A percentile compares a stretch with the other conserved stretches of the same genome.
These are phyloP conservation scores for Hawksworthiomyces lignivorus DNA, from an alignment of 2,329 filamentous ascomycete genomes.

Conservation along the genomic window DNA sequence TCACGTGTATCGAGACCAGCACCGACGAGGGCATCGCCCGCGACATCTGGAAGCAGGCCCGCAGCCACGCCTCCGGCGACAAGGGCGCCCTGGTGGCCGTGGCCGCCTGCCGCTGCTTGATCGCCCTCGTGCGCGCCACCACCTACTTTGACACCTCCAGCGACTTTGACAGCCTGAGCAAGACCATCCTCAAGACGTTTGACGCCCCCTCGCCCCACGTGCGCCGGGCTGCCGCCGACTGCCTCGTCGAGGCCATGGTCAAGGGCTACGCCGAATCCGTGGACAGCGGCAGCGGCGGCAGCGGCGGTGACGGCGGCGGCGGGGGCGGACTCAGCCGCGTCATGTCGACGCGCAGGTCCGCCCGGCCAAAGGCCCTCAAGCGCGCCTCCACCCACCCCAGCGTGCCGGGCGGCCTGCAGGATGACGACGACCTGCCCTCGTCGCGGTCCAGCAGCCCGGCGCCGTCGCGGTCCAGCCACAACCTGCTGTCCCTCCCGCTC, in stretches of 20 bases:
- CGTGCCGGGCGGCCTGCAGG: constrained; percentile 39
- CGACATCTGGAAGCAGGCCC: constrained; percentile 87
- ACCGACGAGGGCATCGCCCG: constrained; percentile 79
- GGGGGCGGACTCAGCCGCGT: constrained; percentile 19
- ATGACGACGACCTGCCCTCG: constrained; percentile 60
- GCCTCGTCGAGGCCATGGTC: constrained; percentile 73
- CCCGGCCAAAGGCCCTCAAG: constrained; percentile 52
- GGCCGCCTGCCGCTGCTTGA: constrained; percentile 71
- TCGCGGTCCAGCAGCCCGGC: constrained; percentile 66
- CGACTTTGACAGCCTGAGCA: constrained; percentile 86
- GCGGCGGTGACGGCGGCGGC: neutral
- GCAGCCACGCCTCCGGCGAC: constrained; percentile 67
- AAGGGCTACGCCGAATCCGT: constrained; percentile 65
- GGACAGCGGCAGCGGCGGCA: constrained; percentile 27
- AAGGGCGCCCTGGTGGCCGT: constrained; percentile 77
- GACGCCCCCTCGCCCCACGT: constrained; percentile 70
- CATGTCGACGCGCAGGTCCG: constrained; percentile 57
- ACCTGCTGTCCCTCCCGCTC: constrained; percentile 62
- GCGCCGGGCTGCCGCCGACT: constrained; percentile 78
- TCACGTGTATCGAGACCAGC: constrained; percentile 64
- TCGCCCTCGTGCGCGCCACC: constrained; percentile 63
- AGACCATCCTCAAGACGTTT: constrained; percentile 74
- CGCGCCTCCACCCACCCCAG: constrained; percentile 52
- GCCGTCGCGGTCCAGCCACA: constrained; percentile 60
- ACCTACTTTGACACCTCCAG: constrained; percentile 77